These are phyloP conservation scores for Chaetoceros tenuissimus DNA, from an alignment of 108 stramenopile genomes.

Conservation along the genomic window DNA sequence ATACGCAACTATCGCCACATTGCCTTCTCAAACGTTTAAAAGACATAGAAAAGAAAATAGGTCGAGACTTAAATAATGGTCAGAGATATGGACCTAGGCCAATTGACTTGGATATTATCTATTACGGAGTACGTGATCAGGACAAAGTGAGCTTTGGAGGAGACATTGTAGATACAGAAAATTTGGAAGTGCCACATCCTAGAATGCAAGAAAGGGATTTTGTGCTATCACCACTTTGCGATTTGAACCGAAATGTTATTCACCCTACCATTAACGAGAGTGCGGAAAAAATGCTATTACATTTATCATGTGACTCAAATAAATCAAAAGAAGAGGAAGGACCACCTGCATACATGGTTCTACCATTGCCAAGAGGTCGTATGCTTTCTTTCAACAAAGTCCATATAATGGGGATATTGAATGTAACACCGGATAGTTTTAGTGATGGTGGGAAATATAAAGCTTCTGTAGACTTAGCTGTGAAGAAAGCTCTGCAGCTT, in stretches of 20 bases:
- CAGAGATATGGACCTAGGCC: slow-evolving; percentile 79
- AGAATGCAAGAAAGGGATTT: slow-evolving; percentile 85
- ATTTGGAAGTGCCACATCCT: slow-evolving; percentile 82
- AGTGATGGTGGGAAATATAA: slow-evolving; percentile 74
- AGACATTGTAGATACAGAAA: slow-evolving; percentile 18
- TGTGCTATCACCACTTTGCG: slow-evolving; percentile 85
- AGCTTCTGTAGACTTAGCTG: slow-evolving; percentile 45
- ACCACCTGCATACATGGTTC: slow-evolving; percentile 23
- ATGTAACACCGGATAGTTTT: slow-evolving; percentile 96
- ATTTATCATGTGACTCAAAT: slow-evolving; percentile 5
- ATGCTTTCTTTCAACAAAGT: slow-evolving; percentile 60
- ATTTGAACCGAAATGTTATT: slow-evolving; percentile 37
- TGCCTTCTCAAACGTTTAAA: slow-evolving; percentile 52
- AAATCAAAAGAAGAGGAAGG: slow-evolving; percentile 5
- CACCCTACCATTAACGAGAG: slow-evolving; percentile 42
- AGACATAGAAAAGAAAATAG: slow-evolving; percentile 50
- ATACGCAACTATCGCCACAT: slow-evolving; percentile 46
- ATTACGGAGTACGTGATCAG: slow-evolving; percentile 35
- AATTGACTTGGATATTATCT: slow-evolving; percentile 83
- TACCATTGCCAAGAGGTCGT: slow-evolving; percentile 65
- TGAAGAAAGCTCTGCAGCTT: slow-evolving; percentile 68
- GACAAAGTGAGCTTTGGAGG: no score
- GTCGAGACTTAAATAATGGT: slow-evolving; percentile 38
- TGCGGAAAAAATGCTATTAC: slow-evolving; percentile 30
- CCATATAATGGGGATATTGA: slow-evolving; percentile 92